Base-by-base conservation (phyloP, 345 rosid genomes). In the Acer yangbiense region DNA sequence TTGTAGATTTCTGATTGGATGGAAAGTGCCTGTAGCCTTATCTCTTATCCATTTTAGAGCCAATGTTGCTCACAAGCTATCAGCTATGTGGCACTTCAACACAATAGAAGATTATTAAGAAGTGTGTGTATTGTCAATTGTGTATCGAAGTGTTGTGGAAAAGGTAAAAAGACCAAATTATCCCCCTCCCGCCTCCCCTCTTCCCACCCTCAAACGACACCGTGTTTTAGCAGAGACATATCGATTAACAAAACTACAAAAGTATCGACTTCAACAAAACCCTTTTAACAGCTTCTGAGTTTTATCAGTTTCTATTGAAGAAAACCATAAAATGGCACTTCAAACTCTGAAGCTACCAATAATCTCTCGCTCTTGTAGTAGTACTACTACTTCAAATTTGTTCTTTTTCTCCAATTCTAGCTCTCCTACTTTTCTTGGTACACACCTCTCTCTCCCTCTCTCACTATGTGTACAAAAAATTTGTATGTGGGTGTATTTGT, bases 271-370 rank as follows among this genome's bases (percentile, higher is more conserved):
- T 50, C 20, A 14, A 9, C 43, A 29, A 35, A 72, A 57, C 64
- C 65, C 75, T 39, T 35, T 57, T 6, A 12, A 10, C 50, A 6
- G 6, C n/a, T 9, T 18, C 18, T 10, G 64, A 27, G 39, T 5
- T n/a, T 14, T 9, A 29, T 32, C 50, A 6, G 55, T 13, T 54
- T 54, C 62, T 27, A 13, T 1, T 52, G 10, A 25, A 23, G 41
- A 23, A 46, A 25, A 3, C 18, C 25, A 73, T 1, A 4, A 39
- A 5, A 89, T 92, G 93, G 91, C 85, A 27, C 43, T 81, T 73
- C 89, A 76, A 65, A 76, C 77, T 74, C 83, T 86, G 60, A 87
- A 74, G 82, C 83, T 83, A 74, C 87, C 90, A 18, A 17, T 81
- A 17, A 23, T 76, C 65, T 81, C 79, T 41, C 82, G 91, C 73